A percentile compares a stretch with the other conserved stretches of the same genome.
These are phyloP conservation scores for Capronia epimyces DNA, from an alignment of 2,329 filamentous ascomycete species.

Conservation along the genomic window DNA sequence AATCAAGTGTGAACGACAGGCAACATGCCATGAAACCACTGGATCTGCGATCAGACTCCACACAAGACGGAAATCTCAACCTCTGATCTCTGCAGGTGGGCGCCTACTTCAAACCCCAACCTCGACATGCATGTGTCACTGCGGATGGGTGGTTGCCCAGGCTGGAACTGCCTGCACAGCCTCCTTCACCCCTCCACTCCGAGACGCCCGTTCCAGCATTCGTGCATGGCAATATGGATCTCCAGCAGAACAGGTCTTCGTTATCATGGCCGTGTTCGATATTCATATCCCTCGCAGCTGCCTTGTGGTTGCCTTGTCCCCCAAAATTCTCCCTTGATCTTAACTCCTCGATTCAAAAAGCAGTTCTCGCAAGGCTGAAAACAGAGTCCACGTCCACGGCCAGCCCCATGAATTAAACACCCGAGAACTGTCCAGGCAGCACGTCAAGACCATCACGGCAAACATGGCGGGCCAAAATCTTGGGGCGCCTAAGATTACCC, in stretches of 20 bases:
- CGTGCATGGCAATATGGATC: not conserved
- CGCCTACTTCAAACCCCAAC: not conserved
- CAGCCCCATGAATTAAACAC: not conserved
- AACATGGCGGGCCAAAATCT: conserved; percentile 20
- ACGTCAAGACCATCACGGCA: not conserved
- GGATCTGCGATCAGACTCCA: not conserved
- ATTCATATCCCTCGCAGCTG: not conserved
- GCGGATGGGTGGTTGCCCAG: not conserved
- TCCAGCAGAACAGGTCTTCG: not conserved
- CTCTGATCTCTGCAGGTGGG: not conserved
- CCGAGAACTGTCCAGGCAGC: not conserved
- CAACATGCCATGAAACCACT: not conserved
- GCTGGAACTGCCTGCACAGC: not conserved
- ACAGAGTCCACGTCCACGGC: not conserved
- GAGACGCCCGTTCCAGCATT: not conserved
- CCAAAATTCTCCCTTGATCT: not conserved
- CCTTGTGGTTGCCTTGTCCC: not conserved
- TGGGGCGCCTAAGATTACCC: conserved; percentile 19
- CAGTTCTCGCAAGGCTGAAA: not conserved
- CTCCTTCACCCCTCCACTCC: not conserved
- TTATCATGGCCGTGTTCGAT: not conserved
- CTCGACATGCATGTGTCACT: not conserved
- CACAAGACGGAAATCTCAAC: not conserved
- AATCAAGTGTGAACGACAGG: no score
- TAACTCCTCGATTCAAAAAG: not conserved